Evolutionary conservation across 805 yeast genomes (phyloP), one percentile per base, ranked within the genome.

Genomic region (Starmerella bombi): DNA sequence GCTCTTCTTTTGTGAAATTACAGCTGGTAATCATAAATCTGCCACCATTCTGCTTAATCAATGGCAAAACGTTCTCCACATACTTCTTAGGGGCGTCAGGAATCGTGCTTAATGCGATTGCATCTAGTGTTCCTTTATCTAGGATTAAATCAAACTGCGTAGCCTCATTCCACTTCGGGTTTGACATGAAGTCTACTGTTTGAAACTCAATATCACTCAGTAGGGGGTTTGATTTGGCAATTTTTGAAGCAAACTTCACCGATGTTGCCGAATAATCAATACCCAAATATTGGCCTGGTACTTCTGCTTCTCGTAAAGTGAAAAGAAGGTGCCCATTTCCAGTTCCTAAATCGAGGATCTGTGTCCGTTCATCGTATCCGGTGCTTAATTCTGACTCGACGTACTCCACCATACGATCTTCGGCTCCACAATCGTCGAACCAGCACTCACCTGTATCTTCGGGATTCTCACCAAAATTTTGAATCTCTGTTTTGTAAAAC

Each of bases 61-160:
- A 50, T 41, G 69, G 67, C 34, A 65, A 63, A 17, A 83, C 76
- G 27, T 72, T 75, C 0, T 50, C 48, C 0, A 85, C 75, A 53
- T 91, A 88, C 14, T 73, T 63, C 69, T 50, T 50, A 1, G 50
- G 51, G 3, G 53, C 54, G 6, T 59, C 55, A 2, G 50, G 46
- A 6, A 64, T 67, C 10, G 61, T 62, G 57, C 83, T 82, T 34
- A 91, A 67, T 0, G 95, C 96, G 46, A 91, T 88, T 4, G 99
- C 99, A 62, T 91, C 99, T 18, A 91, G 62, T 0, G 99, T 91
- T 7, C 99, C 99, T 58, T 91, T 91, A 60, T 91, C 99, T 15
- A 85, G 62, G 1, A 88, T 72, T 7, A 91, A 59, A 55, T 86
- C 94, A 60, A 72, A 85, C 18, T 63, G 54, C 3, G 60, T 66